These are phyloP conservation scores for Clarireedia paspali DNA, from an alignment of 2,329 filamentous ascomycete species.

Conservation along the genomic window DNA sequence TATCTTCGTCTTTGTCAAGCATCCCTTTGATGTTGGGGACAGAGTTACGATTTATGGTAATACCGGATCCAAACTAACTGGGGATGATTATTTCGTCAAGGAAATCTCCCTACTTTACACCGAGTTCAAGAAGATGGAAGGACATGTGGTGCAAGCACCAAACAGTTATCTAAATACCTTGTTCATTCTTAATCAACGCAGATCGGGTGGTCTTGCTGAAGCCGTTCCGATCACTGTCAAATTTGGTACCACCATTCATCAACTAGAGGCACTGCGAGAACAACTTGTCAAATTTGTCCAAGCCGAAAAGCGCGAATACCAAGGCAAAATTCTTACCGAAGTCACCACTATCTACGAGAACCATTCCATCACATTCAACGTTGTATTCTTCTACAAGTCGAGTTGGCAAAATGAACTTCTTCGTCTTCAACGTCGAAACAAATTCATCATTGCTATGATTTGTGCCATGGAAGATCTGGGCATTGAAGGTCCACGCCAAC, in stretches of 20 bases:
- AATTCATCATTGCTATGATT: constrained; percentile 90
- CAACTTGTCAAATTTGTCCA: constrained; percentile 77
- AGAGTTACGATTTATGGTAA: constrained; percentile 88
- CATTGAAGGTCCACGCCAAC: constrained; percentile 30
- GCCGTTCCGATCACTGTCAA: constrained; percentile 77
- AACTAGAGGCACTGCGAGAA: constrained; percentile 75
- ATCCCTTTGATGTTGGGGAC: constrained; percentile 94
- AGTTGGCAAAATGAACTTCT: constrained; percentile 94
- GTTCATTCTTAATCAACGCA: constrained; percentile 91
- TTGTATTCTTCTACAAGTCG: constrained; percentile 96
- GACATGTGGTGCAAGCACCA: constrained; percentile 89
- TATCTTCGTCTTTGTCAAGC: constrained; percentile 95
- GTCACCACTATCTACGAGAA: constrained; percentile 73
- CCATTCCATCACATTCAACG: constrained; percentile 78
- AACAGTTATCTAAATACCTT: constrained; percentile 90
- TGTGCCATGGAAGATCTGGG: constrained; percentile 52
- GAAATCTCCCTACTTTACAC: constrained; percentile 90
- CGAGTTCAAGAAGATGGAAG: constrained; percentile 98
- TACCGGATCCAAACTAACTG: constrained; percentile 66
- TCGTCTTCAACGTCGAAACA: constrained; percentile 84
- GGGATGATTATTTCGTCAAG: constrained; percentile 94
- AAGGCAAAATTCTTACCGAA: constrained; percentile 79
- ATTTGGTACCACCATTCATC: constrained; percentile 75
- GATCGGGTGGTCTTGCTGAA: constrained; percentile 82
- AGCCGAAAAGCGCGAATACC: constrained; percentile 82